phyloP scores from a whole-genome alignment of 2,329 filamentous ascomycete species.

The Epichloe gansuensis region DNA sequence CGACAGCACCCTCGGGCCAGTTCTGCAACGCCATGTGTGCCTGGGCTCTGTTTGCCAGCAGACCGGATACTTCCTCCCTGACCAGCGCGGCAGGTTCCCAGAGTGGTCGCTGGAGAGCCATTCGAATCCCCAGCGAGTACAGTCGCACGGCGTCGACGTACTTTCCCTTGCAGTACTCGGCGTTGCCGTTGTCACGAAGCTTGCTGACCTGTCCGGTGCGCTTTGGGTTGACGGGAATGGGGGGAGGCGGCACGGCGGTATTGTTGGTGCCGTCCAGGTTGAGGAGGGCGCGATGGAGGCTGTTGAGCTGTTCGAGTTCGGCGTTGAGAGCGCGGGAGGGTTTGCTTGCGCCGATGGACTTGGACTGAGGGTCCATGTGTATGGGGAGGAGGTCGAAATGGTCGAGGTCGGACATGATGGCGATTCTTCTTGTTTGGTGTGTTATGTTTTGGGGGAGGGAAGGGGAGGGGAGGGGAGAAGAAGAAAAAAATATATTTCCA shows the following conservation, averaged over 20 bases:
- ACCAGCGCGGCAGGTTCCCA: slow-evolving; percentile 84
- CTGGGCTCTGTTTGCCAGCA: slow-evolving; percentile 83
- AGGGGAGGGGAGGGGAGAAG: too few relatives aligned
- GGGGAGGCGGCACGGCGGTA: slow-evolving; percentile 64
- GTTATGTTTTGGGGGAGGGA: not conserved
- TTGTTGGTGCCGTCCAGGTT: slow-evolving; percentile 41
- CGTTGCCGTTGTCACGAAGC: slow-evolving; percentile 78
- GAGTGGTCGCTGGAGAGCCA: slow-evolving; percentile 67
- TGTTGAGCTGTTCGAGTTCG: slow-evolving; percentile 65
- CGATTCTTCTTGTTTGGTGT: not conserved
- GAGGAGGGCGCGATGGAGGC: slow-evolving; percentile 63
- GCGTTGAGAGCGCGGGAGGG: slow-evolving; percentile 39
- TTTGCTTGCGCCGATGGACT: slow-evolving; percentile 47
- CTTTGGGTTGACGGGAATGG: slow-evolving; percentile 85
- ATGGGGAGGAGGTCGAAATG: slow-evolving; percentile 76
- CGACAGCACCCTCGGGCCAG: slow-evolving; percentile 78
- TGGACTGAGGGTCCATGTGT: slow-evolving; percentile 67
- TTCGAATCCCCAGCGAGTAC: slow-evolving; percentile 78
- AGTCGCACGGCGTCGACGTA: slow-evolving; percentile 65
- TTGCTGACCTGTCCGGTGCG: slow-evolving; percentile 79
- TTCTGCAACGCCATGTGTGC: slow-evolving; percentile 69
- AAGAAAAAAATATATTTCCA: too few relatives aligned
- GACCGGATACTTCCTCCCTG: slow-evolving; percentile 65
- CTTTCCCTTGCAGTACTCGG: slow-evolving; percentile 64
- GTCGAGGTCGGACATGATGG: slow-evolving; percentile 44